Conservation (phyloP, 768 basidiomycete species). For the Mycena maculata region DNA sequence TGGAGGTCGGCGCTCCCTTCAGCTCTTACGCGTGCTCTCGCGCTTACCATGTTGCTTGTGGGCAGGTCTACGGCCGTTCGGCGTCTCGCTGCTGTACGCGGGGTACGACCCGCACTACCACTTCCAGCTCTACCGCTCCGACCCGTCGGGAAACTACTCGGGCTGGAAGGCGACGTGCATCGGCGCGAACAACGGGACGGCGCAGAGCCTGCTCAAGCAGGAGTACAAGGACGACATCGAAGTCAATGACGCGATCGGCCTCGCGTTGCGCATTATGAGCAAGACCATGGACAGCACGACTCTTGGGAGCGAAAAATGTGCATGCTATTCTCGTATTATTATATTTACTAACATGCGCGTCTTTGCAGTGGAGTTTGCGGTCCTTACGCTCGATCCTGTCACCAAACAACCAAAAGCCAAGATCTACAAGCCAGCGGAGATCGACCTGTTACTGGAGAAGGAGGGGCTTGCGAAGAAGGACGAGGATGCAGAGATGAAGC, state of each 20-base stretch:
- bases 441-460: constrained; percentile 82
- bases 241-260: constrained; percentile 91
- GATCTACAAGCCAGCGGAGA: constrained; percentile 90
- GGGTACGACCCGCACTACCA: constrained; percentile 96
- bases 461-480: constrained; percentile 91
- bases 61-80: constrained; percentile 97
- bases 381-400: constrained; percentile 83
- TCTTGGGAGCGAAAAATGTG: constrained; percentile 94
- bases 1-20: constrained; percentile 76
- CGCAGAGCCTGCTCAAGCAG: constrained; percentile 94
- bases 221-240: constrained; percentile 97
- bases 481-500: constrained; percentile 84
- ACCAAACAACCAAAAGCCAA: constrained; percentile 87
- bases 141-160: constrained; percentile 97
- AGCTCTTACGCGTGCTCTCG: neutral
- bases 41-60: neutral
- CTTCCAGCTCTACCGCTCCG: constrained; percentile 98
- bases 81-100: constrained; percentile 95
- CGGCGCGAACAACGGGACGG: constrained; percentile 97
- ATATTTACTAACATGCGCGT: constrained; percentile 6
- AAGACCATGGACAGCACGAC: constrained; percentile 99
- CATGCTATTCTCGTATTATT: constrained; percentile 44
- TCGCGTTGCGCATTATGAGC: constrained; percentile 95
- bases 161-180: constrained; percentile 99
- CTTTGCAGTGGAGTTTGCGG: constrained; percentile 93